Evolutionary conservation across 75 land plant species (phyloP).

Genomic region (Selaginella tamariscina): DNA sequence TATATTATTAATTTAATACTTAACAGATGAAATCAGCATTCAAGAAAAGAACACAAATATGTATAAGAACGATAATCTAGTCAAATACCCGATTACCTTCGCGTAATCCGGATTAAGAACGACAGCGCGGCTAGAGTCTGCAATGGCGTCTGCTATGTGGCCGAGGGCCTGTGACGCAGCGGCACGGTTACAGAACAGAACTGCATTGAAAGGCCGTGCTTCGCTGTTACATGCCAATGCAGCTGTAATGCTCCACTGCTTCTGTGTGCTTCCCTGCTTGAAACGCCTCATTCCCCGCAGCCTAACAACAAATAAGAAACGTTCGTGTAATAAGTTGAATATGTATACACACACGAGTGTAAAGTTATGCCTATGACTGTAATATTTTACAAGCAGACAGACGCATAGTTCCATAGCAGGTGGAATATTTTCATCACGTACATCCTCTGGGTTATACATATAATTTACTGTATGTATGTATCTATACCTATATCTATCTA

Average conservation of each 20-base stretch:
- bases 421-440: not conserved
- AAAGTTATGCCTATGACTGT: not conserved
- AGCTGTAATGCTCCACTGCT: conserved; percentile 91
- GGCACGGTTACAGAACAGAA: conserved; percentile 94
- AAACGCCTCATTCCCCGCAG: conserved; percentile 92
- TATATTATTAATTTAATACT: not conserved
- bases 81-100: too few species aligned
- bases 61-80: not conserved
- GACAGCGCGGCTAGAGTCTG: conserved; percentile 91
- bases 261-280: conserved; percentile 71
- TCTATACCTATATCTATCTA: too few species aligned
- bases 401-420: not conserved
- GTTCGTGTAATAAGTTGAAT: not conserved
- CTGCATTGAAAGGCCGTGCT: conserved; percentile 86
- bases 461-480: not conserved
- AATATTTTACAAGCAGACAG: conserved; percentile 3
- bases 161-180: conserved; percentile 91
- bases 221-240: conserved; percentile 72
- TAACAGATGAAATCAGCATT: not conserved
- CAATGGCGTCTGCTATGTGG: conserved; percentile 92
- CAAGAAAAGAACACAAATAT: not conserved
- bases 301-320: conserved; percentile 24
- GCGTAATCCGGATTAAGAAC: conserved; percentile 77
- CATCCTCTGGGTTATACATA: not conserved
- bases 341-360: not conserved